Percentiles rank a stretch among this genome's conserved stretches.
Conservation (phyloP, 768 basidiomycete species). For the Lanmaoa rubissima region DNA sequence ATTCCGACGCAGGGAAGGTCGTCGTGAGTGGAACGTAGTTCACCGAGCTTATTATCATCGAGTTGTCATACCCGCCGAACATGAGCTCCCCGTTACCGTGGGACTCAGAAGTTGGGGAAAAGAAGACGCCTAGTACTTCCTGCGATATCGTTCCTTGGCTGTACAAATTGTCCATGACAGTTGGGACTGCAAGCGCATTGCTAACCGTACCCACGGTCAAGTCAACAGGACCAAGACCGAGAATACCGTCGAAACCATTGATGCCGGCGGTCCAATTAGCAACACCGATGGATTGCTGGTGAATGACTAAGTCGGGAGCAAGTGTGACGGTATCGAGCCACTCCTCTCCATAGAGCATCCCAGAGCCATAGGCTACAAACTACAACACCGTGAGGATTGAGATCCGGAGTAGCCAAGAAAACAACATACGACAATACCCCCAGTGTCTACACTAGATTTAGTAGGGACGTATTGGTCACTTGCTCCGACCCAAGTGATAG, state of each 20-base stretch:
- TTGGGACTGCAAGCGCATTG: constrained; percentile 23
- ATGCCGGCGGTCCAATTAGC: constrained; percentile 29
- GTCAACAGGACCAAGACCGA: constrained; percentile 37
- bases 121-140: constrained; percentile 34
- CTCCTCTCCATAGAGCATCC: constrained; percentile 9
- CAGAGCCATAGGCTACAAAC: background rate
- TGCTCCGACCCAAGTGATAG: constrained; percentile 35
- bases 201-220: constrained; percentile 30
- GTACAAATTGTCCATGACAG: constrained; percentile 37
- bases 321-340: constrained; percentile 16
- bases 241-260: constrained; percentile 40
- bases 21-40: constrained; percentile 28
- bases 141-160: constrained; percentile 25
- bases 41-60: constrained; percentile 19
- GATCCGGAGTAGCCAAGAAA: background rate
- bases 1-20: constrained; percentile 22
- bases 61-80: constrained; percentile 27
- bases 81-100: constrained; percentile 22
- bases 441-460: constrained; percentile 19
- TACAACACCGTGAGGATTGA: constrained; percentile 1
- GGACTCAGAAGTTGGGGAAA: constrained; percentile 25
- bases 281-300: constrained; percentile 36
- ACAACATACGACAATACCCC: constrained; percentile 20
- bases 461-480: constrained; percentile 16
- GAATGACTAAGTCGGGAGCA: background rate